These are phyloP conservation scores for Rhodotorula glutinis DNA, from an alignment of 1,284 basidiomycete species.

Conservation along the genomic window DNA sequence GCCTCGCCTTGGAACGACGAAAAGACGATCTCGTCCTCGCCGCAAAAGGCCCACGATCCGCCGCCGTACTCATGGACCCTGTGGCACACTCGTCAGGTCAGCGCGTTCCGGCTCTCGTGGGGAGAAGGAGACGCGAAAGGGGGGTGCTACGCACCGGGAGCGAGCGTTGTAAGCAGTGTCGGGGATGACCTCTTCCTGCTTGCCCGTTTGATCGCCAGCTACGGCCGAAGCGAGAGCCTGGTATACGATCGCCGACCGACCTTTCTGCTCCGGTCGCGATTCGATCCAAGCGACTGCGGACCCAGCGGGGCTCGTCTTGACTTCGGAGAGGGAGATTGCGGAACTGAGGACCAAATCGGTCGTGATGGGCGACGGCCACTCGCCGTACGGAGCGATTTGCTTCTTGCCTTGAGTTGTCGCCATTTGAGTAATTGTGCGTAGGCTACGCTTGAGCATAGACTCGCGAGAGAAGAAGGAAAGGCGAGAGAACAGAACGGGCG, in stretches of 20 bases:
- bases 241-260: conserved; percentile 58
- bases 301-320: not conserved
- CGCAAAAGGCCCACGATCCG: conserved; percentile 54
- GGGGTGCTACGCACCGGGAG: conserved; percentile 44
- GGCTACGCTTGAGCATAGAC: too few species aligned
- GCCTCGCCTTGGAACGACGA: conserved; percentile 57
- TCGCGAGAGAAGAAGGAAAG: too few species aligned
- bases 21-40: conserved; percentile 58
- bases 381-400: conserved; percentile 56
- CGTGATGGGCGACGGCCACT: conserved; percentile 61
- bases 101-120: too few species aligned
- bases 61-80: conserved; percentile 55
- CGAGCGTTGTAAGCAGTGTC: conserved; percentile 59
- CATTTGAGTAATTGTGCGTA: too few species aligned
- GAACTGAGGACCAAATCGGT: conserved; percentile 54
- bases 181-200: conserved; percentile 53
- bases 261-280: conserved; percentile 60
- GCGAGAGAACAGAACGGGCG: too few species aligned
- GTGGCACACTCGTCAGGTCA: too few species aligned
- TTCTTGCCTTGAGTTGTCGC: not conserved
- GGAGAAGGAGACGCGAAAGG: not conserved
- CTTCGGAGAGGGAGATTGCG: conserved; percentile 51
- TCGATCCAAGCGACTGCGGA: conserved; percentile 55
- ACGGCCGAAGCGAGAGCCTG: conserved; percentile 52
- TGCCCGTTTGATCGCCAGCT: conserved; percentile 25